These are phyloP conservation scores for Daldinia loculata DNA, from an alignment of 495 filamentous ascomycete genomes.

Conservation along the genomic window DNA sequence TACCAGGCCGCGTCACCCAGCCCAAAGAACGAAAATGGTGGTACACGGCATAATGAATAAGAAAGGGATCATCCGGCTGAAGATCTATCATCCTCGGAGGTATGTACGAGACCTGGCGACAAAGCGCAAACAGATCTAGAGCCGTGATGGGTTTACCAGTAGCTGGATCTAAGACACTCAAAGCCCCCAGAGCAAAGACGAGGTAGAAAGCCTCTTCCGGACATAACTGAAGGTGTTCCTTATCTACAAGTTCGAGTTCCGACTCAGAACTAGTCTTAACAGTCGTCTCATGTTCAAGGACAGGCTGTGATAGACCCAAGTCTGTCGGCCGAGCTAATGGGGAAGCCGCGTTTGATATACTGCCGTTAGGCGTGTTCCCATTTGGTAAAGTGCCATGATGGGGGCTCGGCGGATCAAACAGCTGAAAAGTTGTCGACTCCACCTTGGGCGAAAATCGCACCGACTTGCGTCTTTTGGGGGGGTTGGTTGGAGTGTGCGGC, in stretches of 20 bases:
- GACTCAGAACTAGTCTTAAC: constrained; percentile 6
- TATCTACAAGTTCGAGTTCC: constrained; percentile 63
- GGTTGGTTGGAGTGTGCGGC: constrained; percentile 18
- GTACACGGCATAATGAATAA: constrained; percentile 86
- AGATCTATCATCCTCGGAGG: constrained; percentile 61
- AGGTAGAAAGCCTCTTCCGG: constrained; percentile 95
- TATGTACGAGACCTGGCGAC: constrained; percentile 73
- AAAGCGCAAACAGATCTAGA: constrained; percentile 67
- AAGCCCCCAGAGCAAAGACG: constrained; percentile 78
- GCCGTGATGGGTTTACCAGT: constrained; percentile 59
- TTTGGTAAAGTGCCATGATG: constrained; percentile 26
- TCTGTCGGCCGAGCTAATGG: constrained; percentile 29
- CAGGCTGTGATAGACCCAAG: constrained; percentile 17
- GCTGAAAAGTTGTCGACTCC: constrained; percentile 63
- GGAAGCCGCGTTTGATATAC: constrained; percentile 21
- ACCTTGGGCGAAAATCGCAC: constrained; percentile 71
- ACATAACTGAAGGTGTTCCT: constrained; percentile 91
- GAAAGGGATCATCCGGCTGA: constrained; percentile 80
- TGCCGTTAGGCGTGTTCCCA: constrained; percentile 18
- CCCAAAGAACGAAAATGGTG: constrained; percentile 97
- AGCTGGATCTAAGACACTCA: constrained; percentile 68
- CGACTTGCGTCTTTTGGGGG: constrained; percentile 60
- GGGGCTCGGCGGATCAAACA: constrained; percentile 57
- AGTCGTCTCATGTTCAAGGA: not conserved
- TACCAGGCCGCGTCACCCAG: constrained; percentile 92